A percentile compares a stretch with the other conserved stretches of the same genome.
phyloP scores from a whole-genome alignment of 2,329 filamentous ascomycete genomes.

The Hypoxylon sp. region DNA sequence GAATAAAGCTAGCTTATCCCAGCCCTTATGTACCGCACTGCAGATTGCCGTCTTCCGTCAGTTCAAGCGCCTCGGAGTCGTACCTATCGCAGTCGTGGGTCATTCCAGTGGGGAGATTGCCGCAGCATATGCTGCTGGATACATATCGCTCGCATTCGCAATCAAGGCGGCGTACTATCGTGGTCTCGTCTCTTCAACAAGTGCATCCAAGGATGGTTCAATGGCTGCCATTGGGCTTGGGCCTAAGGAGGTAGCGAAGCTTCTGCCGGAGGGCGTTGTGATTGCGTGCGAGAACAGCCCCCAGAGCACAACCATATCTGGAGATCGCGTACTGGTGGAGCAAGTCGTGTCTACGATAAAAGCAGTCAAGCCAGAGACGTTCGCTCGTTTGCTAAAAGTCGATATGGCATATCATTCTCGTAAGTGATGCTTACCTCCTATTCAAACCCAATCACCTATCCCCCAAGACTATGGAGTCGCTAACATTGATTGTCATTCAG shows the following conservation, averaged over 20 bases:
- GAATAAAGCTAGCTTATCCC: constrained; percentile 46
- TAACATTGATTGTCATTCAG: constrained; percentile 30
- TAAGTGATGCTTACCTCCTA: constrained; percentile 24
- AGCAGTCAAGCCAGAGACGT: constrained; percentile 47
- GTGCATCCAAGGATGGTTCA: constrained; percentile 41
- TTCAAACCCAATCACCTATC: not conserved
- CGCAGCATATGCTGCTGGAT: constrained; percentile 59
- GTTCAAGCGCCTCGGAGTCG: constrained; percentile 52
- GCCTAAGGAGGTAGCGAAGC: constrained; percentile 47
- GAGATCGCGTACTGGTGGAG: constrained; percentile 44
- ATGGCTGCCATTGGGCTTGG: constrained; percentile 59
- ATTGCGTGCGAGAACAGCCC: constrained; percentile 53
- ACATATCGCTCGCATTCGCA: constrained; percentile 54
- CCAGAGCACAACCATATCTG: constrained; percentile 51
- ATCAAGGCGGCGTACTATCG: constrained; percentile 58
- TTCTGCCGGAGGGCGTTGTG: constrained; percentile 47
- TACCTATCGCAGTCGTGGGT: constrained; percentile 55
- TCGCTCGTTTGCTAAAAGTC: constrained; percentile 54
- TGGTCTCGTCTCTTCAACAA: constrained; percentile 48
- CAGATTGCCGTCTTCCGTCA: constrained; percentile 59
- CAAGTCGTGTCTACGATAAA: constrained; percentile 50
- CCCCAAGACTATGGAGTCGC: constrained; percentile 16
- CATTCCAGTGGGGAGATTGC: constrained; percentile 62
- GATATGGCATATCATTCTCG: constrained; percentile 60
- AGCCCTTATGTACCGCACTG: constrained; percentile 55